Evolutionary conservation across 2,329 filamentous ascomycete genomes (phyloP).

Genomic region (Sclerotinia nivalis): DNA sequence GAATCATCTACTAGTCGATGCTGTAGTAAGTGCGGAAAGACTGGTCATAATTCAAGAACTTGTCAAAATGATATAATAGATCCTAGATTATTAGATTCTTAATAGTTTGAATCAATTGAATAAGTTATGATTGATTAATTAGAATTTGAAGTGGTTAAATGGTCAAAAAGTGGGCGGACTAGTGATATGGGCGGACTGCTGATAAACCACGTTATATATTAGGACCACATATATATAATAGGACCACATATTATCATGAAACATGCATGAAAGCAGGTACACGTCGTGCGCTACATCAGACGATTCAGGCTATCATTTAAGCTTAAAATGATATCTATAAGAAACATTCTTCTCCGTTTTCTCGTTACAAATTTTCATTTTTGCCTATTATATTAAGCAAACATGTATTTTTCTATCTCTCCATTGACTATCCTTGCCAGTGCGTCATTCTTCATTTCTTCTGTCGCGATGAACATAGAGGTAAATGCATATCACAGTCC

Average conservation of each 20-base stretch:
- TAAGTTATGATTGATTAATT: too few species aligned
- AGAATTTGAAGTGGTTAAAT: too few species aligned
- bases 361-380: not conserved
- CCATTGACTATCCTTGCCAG: not conserved
- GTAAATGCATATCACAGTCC: not conserved
- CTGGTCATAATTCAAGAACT: too few species aligned
- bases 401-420: not conserved
- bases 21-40: too few species aligned
- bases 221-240: not conserved
- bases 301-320: not conserved
- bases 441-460: not conserved
- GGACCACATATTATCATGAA: constrained; percentile 13
- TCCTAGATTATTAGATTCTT: too few species aligned
- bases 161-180: too few species aligned
- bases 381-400: not conserved
- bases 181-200: too few species aligned
- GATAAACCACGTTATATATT: too few species aligned
- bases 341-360: not conserved
- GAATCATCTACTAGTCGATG: too few species aligned
- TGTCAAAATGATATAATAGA: too few species aligned
- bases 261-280: not conserved
- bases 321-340: not conserved
- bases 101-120: too few species aligned
- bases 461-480: not conserved
- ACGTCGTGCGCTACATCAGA: not conserved